Percentiles rank a stretch among this genome's conserved stretches.
phyloP scores from a whole-genome alignment of 116 monocot genomes.

The Thalassia testudinum region DNA sequence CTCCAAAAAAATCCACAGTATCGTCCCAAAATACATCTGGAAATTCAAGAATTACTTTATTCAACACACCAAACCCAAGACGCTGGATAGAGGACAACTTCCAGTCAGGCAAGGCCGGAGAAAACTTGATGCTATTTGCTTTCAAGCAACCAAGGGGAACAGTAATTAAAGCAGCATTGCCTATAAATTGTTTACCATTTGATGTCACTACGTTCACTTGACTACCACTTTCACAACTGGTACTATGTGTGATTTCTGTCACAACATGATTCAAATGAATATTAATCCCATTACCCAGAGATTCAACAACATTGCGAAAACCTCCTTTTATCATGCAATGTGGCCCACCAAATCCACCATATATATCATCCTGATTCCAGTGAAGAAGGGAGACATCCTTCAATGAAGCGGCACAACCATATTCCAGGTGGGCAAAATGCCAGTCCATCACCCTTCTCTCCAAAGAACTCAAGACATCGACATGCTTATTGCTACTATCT shows the following conservation, averaged over 20 bases:
- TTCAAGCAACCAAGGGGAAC: conserved; percentile 95
- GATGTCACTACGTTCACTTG: conserved; percentile 66
- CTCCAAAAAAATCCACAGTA: conserved; percentile 96
- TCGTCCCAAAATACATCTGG: conserved; percentile 95
- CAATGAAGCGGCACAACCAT: conserved; percentile 89
- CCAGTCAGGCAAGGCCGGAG: conserved; percentile 83
- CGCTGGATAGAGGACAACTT: conserved; percentile 63
- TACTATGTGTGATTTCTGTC: conserved; percentile 45
- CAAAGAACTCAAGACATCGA: conserved; percentile 52
- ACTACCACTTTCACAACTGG: conserved; percentile 6
- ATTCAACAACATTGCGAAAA: conserved; percentile 63
- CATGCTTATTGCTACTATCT: conserved; percentile 5
- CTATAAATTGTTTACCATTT: conserved; percentile 43
- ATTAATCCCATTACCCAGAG: conserved; percentile 49
- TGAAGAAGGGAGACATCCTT: conserved; percentile 87
- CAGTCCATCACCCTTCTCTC: conserved; percentile 98
- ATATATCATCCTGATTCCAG: conserved; percentile 99
- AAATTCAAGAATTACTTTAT: conserved; percentile 91
- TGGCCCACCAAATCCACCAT: conserved; percentile 96
- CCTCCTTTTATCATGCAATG: conserved; percentile 99
- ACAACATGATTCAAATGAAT: conserved; percentile 69
- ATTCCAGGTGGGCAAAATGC: conserved; percentile 98
- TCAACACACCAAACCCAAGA: conserved; percentile 97
- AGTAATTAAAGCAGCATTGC: conserved; percentile 87
- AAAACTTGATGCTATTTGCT: conserved; percentile 67